phyloP scores from a whole-genome alignment of 352 stramenopile genomes.

The Phytophthora foliorum region DNA sequence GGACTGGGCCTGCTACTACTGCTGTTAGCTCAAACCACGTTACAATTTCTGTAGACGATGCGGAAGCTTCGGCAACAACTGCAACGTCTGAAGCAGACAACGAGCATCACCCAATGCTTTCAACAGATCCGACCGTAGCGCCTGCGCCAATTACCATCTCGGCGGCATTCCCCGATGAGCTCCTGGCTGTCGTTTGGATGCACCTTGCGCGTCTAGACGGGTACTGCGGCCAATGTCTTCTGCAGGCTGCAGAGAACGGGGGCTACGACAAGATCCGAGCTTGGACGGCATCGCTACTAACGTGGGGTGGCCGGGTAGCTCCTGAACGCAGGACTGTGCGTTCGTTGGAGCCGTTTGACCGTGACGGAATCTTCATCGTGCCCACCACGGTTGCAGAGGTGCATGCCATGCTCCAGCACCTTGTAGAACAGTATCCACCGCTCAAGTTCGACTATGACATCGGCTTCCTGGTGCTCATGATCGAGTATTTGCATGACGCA shows the following conservation, averaged over 20 bases:
- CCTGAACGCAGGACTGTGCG: constrained; percentile 36
- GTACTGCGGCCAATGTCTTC: constrained; percentile 84
- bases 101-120: constrained; percentile 41
- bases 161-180: constrained; percentile 64
- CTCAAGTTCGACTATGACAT: constrained; percentile 85
- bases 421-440: constrained; percentile 66
- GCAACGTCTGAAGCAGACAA: constrained; percentile 18
- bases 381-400: constrained; percentile 70
- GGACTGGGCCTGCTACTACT: constrained; percentile 1
- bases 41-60: constrained; percentile 34
- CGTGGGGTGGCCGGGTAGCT: constrained; percentile 73
- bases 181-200: constrained; percentile 88
- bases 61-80: constrained; percentile 5
- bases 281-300: constrained; percentile 79
- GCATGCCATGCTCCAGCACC: constrained; percentile 55
- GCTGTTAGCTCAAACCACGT: constrained; percentile 29
- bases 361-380: constrained; percentile 72
- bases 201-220: constrained; percentile 80
- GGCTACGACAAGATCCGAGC: constrained; percentile 85
- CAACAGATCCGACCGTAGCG: constrained; percentile 19
- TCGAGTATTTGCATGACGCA: constrained; percentile 82
- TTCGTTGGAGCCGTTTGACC: constrained; percentile 74
- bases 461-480: constrained; percentile 70
- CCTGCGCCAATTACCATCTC: constrained; percentile 29
- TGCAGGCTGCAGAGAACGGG: constrained; percentile 80